These are phyloP conservation scores for Euphorbia corollata DNA, from an alignment of 441 rosid species.

Conservation along the genomic window DNA sequence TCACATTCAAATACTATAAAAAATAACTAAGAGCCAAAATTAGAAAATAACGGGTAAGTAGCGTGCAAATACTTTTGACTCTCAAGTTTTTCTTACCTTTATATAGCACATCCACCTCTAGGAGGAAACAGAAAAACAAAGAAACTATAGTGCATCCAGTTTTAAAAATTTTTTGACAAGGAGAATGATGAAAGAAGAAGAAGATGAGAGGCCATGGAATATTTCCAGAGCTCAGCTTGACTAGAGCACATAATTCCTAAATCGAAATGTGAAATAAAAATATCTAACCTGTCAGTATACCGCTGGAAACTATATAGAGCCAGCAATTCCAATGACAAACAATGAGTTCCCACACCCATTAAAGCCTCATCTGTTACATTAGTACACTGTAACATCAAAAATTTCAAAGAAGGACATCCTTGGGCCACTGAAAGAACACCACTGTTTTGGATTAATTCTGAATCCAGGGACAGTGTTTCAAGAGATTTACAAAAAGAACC, in stretches of 20 bases:
- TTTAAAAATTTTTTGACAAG: not conserved
- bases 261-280: constrained; percentile 17
- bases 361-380: constrained; percentile 68
- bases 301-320: constrained; percentile 70
- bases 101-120: not conserved
- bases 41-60: constrained; percentile 12
- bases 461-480: constrained; percentile 63
- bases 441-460: constrained; percentile 56
- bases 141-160: not conserved
- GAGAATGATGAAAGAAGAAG: not conserved
- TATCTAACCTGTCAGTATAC: constrained; percentile 65
- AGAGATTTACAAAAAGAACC: constrained; percentile 59
- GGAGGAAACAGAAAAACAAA: not conserved
- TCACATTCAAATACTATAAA: constrained; percentile 6
- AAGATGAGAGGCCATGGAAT: not conserved
- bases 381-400: constrained; percentile 67
- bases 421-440: constrained; percentile 67
- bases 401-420: constrained; percentile 62
- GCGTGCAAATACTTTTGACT: too few species aligned
- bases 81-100: not conserved
- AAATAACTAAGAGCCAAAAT: not conserved
- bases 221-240: constrained; percentile 1
- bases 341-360: constrained; percentile 46
- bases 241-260: not conserved
- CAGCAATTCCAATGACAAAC: constrained; percentile 65